These are phyloP conservation scores for Kalanchoe fedtschenkoi DNA, from an alignment of 164 flowering plant species.

Conservation along the genomic window DNA sequence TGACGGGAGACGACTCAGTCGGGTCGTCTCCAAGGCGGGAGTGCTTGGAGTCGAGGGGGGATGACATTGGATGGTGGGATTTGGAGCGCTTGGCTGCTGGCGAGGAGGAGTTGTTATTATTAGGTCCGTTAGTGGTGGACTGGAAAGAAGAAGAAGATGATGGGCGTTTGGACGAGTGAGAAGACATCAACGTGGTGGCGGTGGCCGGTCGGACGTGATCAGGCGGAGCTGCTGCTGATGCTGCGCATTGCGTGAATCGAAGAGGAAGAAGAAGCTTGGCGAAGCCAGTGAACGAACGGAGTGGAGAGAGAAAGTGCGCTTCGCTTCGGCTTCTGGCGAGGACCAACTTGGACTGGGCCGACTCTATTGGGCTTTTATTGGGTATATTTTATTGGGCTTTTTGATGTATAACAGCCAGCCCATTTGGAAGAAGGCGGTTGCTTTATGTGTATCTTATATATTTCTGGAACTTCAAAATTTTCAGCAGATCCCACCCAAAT, in stretches of 20 bases:
- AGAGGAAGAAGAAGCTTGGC: not conserved
- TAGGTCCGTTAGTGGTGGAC: not conserved
- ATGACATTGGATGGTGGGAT: not conserved
- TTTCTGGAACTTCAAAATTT: too few relatives aligned
- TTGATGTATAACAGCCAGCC: too few relatives aligned
- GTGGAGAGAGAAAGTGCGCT: not conserved
- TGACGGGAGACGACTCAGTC: not conserved
- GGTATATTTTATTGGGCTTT: too few relatives aligned
- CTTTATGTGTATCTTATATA: too few relatives aligned
- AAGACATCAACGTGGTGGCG: slow-evolving; percentile 2
- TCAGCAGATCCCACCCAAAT: too few relatives aligned
- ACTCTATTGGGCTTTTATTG: not conserved
- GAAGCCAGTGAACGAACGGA: not conserved
- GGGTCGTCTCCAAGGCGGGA: too few relatives aligned
- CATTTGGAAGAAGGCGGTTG: too few relatives aligned
- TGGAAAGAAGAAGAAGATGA: not conserved
- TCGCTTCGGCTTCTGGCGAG: too few relatives aligned
- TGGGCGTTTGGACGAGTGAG: not conserved
- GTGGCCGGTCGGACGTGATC: slow-evolving; percentile 1
- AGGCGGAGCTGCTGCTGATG: not conserved
- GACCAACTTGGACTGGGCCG: too few relatives aligned
- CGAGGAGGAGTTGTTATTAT: not conserved
- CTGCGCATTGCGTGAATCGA: not conserved
- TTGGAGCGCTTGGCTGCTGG: not conserved
- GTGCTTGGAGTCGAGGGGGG: not conserved